Evolutionary conservation across 768 basidiomycete genomes (phyloP).

Genomic region (Phaeolepiota aurea): DNA sequence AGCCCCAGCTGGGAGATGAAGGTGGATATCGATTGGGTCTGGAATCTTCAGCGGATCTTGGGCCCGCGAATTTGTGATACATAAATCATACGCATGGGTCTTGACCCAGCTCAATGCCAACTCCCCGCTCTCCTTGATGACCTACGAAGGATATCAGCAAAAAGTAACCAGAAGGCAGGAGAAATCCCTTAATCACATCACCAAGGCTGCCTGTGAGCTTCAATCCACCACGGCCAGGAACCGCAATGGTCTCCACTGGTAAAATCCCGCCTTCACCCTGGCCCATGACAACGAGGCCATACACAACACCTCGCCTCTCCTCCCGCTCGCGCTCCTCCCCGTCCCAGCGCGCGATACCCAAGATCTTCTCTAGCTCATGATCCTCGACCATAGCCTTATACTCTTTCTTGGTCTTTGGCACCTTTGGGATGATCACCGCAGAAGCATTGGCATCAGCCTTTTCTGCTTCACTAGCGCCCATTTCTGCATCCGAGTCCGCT

Average conservation of each 20-base stretch:
- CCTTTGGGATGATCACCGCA: slow-evolving; percentile 8
- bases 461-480: not conserved
- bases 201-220: slow-evolving; percentile 81
- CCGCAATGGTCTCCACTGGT: slow-evolving; percentile 73
- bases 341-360: slow-evolving; percentile 77
- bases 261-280: slow-evolving; percentile 81
- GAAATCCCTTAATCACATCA: slow-evolving; percentile 35
- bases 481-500: slow-evolving; percentile 11
- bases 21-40: slow-evolving; percentile 71
- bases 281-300: slow-evolving; percentile 83
- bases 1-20: slow-evolving; percentile 84
- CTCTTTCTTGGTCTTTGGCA: slow-evolving; percentile 14
- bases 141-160: slow-evolving; percentile 23
- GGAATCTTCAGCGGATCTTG: slow-evolving; percentile 73
- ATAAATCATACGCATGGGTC: slow-evolving; percentile 71
- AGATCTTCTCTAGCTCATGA: slow-evolving; percentile 72
- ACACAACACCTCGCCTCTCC: slow-evolving; percentile 68
- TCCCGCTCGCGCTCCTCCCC: slow-evolving; percentile 73
- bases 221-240: slow-evolving; percentile 69
- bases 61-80: slow-evolving; percentile 59
- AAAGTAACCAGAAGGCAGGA: slow-evolving; percentile 1
- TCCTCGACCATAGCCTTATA: slow-evolving; percentile 59
- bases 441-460: not conserved
- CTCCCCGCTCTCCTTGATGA: slow-evolving; percentile 89
- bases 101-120: slow-evolving; percentile 92